A percentile compares a stretch with the other conserved stretches of the same genome.
Conservation (phyloP, 345 rosid species). For the Sonneratia caseolaris region DNA sequence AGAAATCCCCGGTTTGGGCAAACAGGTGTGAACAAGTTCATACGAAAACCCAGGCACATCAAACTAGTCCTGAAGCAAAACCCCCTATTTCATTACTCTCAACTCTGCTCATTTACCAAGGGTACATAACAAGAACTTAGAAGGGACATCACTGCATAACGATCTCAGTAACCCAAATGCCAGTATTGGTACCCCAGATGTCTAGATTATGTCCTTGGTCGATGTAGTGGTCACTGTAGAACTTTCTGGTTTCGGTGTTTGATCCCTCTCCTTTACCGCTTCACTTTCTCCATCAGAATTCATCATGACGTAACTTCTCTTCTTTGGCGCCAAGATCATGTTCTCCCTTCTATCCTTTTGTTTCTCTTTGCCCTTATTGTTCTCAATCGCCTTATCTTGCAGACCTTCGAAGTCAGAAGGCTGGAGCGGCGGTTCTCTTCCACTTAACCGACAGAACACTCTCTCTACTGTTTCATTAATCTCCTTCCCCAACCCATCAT, state of each 20-base stretch:
- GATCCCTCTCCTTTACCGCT: background rate
- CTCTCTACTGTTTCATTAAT: conserved; percentile 47
- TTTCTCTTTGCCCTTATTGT: conserved; percentile 17
- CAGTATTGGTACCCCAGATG: background rate
- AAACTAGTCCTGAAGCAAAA: background rate
- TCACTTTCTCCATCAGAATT: background rate
- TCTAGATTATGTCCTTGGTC: background rate
- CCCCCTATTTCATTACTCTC: background rate
- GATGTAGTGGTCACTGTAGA: background rate
- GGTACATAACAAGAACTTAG: background rate
- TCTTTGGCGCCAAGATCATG: background rate
- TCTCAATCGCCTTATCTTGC: conserved; percentile 22
- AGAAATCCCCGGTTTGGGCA: no score
- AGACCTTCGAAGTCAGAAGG: conserved; percentile 24
- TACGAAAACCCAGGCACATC: background rate
- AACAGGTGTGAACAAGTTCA: no score
- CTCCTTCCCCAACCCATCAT: conserved; percentile 65
- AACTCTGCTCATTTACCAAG: background rate
- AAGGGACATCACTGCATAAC: background rate
- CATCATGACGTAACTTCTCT: conserved; percentile 2
- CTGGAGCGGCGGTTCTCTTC: conserved; percentile 61
- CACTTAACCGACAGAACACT: conserved; percentile 69
- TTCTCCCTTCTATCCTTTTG: conserved; percentile 3
- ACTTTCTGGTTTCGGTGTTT: conserved; percentile 1
- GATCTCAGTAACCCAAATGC: background rate